Evolutionary conservation across 345 rosid genomes (phyloP).

Genomic region (Theobroma cacao): DNA sequence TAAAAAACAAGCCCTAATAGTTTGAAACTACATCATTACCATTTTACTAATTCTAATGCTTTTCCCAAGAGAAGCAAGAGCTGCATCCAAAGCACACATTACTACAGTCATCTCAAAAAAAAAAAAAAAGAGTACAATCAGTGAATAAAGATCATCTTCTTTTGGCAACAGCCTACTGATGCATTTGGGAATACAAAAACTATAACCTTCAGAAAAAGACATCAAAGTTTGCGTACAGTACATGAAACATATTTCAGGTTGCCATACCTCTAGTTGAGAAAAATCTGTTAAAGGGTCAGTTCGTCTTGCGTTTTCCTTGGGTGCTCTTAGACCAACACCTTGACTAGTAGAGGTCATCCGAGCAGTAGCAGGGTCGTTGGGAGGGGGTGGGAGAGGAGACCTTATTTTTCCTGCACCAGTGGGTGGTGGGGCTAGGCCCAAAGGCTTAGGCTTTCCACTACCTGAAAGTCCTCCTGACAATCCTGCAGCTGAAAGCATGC

Average conservation of each 20-base stretch:
- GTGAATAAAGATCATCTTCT: too few relatives aligned
- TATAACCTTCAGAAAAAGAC: too few relatives aligned
- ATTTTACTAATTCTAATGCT: too few relatives aligned
- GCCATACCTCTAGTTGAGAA: slow-evolving; percentile 72
- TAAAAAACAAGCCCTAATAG: too few relatives aligned
- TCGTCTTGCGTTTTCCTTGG: slow-evolving; percentile 36
- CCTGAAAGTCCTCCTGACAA: slow-evolving; percentile 51
- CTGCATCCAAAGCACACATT: too few relatives aligned
- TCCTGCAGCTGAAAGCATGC: slow-evolving; percentile 96
- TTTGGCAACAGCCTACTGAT: too few relatives aligned
- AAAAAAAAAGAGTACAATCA: too few relatives aligned
- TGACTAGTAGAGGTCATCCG: slow-evolving; percentile 40
- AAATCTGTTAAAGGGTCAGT: slow-evolving; percentile 65
- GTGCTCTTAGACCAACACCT: slow-evolving; percentile 20
- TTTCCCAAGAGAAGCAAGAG: too few relatives aligned
- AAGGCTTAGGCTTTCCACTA: slow-evolving; percentile 52
- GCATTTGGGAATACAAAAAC: too few relatives aligned
- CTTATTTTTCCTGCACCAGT: slow-evolving; percentile 51
- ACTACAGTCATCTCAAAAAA: too few relatives aligned
- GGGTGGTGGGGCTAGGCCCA: slow-evolving; percentile 87
- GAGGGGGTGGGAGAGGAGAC: slow-evolving; percentile 91
- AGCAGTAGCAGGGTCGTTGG: slow-evolving; percentile 73
- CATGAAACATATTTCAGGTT: not conserved
- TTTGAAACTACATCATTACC: too few relatives aligned
- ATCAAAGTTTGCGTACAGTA: not conserved